Evolutionary conservation across 495 filamentous ascomycete genomes (phyloP), one percentile per base, ranked within the genome.

Genomic region (Hyphodiscus hymeniophilus): DNA sequence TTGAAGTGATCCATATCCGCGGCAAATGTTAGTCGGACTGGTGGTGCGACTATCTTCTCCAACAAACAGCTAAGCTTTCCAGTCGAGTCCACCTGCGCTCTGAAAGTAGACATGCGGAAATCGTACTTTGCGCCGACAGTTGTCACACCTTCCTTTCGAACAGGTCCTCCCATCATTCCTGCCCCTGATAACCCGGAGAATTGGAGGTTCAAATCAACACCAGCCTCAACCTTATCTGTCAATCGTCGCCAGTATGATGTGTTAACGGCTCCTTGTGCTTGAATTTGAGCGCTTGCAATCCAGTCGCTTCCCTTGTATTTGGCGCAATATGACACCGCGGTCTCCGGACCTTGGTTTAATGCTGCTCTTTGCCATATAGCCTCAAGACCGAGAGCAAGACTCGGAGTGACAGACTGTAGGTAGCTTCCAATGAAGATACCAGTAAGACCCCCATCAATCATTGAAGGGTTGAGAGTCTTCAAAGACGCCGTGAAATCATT

Each of bases 51-150:
- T 57, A 87, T 79, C 81, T 95, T 97, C 75, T 99, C 94, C 50
- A 97, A 72, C 57, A 95, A 73, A 61, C 87, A 92, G 68, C 83
- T 85, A 54, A 99, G 75, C 73, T 89, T 92, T 57, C 94, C 94
- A 51, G 87, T 79, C 60, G 88, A 91, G 68, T 99, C 92, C 43
- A 99, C 76, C 68, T 97, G 94, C 17, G 91, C 92, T 52, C 90
- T 79, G 78, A 96, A 95, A 8, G 86, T 90, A 31, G 87, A 91
- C 61, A 86, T 82, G 48, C 87, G 76, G 81, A 99, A 99, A 62
- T 97, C 92, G 65, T 99, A 99, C 70, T 97, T 99, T 56, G 87
- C 89, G 60, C 92, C 94, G 57, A 96, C 74, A 33, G 89, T 85
- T 46, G 92, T 89, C 41, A 85, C 75, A 36, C 94, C 94, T 57